phyloP scores from a whole-genome alignment of 2,329 filamentous ascomycete species.

The Erysiphe neolycopersici region DNA sequence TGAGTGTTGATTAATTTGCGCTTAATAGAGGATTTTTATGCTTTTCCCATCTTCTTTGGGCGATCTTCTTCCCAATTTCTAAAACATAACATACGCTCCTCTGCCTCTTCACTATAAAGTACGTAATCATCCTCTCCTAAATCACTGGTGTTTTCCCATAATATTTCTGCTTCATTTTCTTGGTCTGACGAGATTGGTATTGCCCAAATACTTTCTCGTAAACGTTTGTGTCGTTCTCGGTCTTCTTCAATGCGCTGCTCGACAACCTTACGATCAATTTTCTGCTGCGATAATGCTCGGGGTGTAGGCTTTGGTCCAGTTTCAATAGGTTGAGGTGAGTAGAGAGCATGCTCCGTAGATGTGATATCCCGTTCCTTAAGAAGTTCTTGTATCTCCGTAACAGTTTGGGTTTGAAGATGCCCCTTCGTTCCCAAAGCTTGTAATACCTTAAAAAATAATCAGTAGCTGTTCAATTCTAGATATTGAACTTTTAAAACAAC shows the following conservation, averaged over 20 bases:
- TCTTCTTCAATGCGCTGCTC: slow-evolving; percentile 96
- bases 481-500: background rate
- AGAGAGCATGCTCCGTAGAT: slow-evolving; percentile 6
- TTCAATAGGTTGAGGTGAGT: slow-evolving; percentile 1
- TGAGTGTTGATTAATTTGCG: no score
- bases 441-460: slow-evolving; percentile 21
- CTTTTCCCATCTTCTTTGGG: slow-evolving; percentile 1
- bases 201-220: slow-evolving; percentile 84
- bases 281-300: slow-evolving; percentile 10
- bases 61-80: slow-evolving; percentile 10
- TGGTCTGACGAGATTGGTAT: slow-evolving; percentile 26
- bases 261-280: slow-evolving; percentile 62
- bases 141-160: slow-evolving; percentile 74
- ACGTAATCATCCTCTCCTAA: slow-evolving; percentile 67
- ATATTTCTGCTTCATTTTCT: slow-evolving; percentile 38
- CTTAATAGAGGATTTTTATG: background rate
- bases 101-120: slow-evolving; percentile 45
- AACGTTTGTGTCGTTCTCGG: slow-evolving; percentile 72
- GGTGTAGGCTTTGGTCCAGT: slow-evolving; percentile 4
- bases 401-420: slow-evolving; percentile 48
- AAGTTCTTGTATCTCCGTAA: slow-evolving; percentile 56
- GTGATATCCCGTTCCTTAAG: slow-evolving; percentile 37
- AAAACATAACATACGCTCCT: slow-evolving; percentile 7
- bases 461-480: background rate
- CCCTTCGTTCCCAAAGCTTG: slow-evolving; percentile 41